Evolutionary conservation across 2,329 filamentous ascomycete genomes (phyloP).

Genomic region (Scedosporium minutisporum): DNA sequence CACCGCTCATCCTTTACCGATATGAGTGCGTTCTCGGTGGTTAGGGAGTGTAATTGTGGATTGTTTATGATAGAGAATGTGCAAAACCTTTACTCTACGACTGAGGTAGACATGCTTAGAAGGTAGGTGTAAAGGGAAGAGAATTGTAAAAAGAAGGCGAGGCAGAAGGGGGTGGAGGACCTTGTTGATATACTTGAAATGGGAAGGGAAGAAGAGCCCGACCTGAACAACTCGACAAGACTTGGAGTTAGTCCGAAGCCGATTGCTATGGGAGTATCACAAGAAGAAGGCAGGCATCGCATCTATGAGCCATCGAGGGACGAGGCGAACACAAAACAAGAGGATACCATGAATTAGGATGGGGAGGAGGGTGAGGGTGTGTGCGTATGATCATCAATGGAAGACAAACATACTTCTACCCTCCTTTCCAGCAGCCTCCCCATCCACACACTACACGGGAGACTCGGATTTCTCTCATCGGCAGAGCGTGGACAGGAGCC

Average conservation of each 20-base stretch:
- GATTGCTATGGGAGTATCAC: background rate
- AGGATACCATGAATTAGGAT: background rate
- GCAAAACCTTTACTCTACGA: no score
- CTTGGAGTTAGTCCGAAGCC: background rate
- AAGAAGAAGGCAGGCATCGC: background rate
- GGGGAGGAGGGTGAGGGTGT: no score
- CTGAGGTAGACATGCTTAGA: background rate
- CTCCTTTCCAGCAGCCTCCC: no score
- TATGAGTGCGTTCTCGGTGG: background rate
- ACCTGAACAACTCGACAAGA: background rate
- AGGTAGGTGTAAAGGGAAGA: background rate
- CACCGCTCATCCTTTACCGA: background rate
- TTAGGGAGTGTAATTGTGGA: background rate
- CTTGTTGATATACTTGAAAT: background rate
- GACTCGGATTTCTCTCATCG: no score
- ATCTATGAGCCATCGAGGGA: background rate
- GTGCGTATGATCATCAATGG: no score
- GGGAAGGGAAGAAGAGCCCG: background rate
- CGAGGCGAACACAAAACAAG: background rate
- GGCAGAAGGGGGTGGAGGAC: background rate
- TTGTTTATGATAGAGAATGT: background rate
- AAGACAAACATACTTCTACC: no score
- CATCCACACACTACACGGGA: no score
- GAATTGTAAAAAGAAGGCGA: background rate
- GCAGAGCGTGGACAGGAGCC: no score